Percentiles rank a stretch among this genome's conserved stretches.
Evolutionary conservation across 495 filamentous ascomycete species (phyloP).

Genomic region (Talaromyces liani): DNA sequence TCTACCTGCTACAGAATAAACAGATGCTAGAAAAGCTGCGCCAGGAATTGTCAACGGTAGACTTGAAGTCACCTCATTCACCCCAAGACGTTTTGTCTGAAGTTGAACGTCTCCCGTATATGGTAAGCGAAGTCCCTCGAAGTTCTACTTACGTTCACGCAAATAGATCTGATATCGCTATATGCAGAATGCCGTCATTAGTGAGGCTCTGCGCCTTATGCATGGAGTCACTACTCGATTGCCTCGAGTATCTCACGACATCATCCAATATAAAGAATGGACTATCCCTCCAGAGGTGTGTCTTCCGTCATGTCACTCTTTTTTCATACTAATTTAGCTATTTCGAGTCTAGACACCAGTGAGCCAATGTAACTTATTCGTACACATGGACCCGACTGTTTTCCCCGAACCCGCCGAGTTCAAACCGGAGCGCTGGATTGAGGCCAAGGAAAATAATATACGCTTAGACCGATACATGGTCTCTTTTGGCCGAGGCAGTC

Average conservation of each 20-base stretch:
- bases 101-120: slow-evolving; percentile 39
- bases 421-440: slow-evolving; percentile 37
- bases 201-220: slow-evolving; percentile 36
- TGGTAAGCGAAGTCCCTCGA: slow-evolving; percentile 18
- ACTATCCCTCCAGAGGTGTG: slow-evolving; percentile 16
- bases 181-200: slow-evolving; percentile 25
- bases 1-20: slow-evolving; percentile 22
- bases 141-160: too few species aligned
- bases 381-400: slow-evolving; percentile 31
- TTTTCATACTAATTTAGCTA: slow-evolving; percentile 19
- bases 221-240: slow-evolving; percentile 32
- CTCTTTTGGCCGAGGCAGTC: slow-evolving; percentile 18
- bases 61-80: slow-evolving; percentile 16
- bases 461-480: slow-evolving; percentile 18
- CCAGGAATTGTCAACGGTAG: slow-evolving; percentile 17
- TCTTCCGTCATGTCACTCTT: not conserved
- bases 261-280: slow-evolving; percentile 23
- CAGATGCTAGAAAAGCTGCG: slow-evolving; percentile 14
- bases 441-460: slow-evolving; percentile 13
- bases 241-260: slow-evolving; percentile 22
- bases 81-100: slow-evolving; percentile 11
- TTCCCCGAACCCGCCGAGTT: slow-evolving; percentile 34
- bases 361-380: slow-evolving; percentile 28
- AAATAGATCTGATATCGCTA: not conserved
- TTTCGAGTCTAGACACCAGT: slow-evolving; percentile 26